phyloP scores from a whole-genome alignment of 129 eudicot species.

The Rutidosis leptorrhynchoides region DNA sequence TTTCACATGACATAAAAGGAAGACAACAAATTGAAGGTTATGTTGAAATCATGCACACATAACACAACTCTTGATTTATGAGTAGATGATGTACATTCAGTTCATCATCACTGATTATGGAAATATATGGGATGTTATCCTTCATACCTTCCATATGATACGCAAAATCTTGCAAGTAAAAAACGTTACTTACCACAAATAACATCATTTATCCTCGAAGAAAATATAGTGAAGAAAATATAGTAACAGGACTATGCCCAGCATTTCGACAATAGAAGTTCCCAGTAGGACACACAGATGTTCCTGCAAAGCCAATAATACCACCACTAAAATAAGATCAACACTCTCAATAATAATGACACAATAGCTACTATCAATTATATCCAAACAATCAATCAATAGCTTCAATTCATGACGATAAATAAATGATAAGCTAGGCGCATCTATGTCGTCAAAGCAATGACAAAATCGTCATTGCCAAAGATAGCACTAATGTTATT shows the following conservation, averaged over 20 bases:
- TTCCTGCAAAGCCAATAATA: slow-evolving; percentile 57
- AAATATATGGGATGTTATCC: slow-evolving; percentile 6
- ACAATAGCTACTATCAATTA: no score
- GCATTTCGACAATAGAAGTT: slow-evolving; percentile 75
- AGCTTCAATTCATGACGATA: neutral
- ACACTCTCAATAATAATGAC: neutral
- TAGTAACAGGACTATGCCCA: slow-evolving; percentile 64
- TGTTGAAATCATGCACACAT: no score
- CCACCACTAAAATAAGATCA: neutral
- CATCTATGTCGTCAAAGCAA: no score
- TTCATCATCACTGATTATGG: neutral
- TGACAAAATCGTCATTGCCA: neutral
- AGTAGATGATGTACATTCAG: slow-evolving; percentile 4
- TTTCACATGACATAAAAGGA: slow-evolving; percentile 70
- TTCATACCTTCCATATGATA: slow-evolving; percentile 1
- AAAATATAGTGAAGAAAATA: no score
- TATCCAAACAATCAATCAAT: neutral
- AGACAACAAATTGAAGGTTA: slow-evolving; percentile 45
- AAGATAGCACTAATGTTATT: neutral
- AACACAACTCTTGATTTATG: neutral
- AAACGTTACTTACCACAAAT: slow-evolving; percentile 64
- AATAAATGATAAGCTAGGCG: neutral
- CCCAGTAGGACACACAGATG: slow-evolving; percentile 90
- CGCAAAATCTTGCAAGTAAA: neutral
- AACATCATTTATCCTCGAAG: slow-evolving; percentile 94